Evolutionary conservation across 805 yeast species (phyloP).

Genomic region (Candida pini): DNA sequence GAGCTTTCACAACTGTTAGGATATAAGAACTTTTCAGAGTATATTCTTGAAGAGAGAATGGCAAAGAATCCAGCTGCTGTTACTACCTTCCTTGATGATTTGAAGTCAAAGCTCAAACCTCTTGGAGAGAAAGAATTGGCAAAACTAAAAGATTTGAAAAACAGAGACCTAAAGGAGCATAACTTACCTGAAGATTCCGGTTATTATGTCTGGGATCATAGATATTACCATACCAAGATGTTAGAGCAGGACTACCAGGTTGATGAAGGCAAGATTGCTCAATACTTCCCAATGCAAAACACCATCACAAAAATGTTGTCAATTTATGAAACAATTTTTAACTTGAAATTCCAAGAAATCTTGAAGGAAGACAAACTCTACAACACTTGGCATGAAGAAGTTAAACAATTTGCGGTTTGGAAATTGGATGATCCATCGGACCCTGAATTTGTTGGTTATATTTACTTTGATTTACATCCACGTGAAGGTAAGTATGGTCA

Average conservation of each 20-base stretch:
- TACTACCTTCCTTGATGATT: slow-evolving; percentile 53
- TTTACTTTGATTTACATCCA: slow-evolving; percentile 78
- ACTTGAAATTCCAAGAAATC: slow-evolving; percentile 57
- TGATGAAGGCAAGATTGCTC: slow-evolving; percentile 65
- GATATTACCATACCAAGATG: slow-evolving; percentile 59
- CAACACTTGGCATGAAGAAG: slow-evolving; percentile 75
- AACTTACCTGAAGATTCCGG: slow-evolving; percentile 36
- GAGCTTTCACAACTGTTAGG: slow-evolving; percentile 61
- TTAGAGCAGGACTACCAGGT: slow-evolving; percentile 66
- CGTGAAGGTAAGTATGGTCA: slow-evolving; percentile 85
- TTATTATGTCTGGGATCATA: slow-evolving; percentile 68
- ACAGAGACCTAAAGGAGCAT: slow-evolving; percentile 40
- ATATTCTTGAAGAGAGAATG: slow-evolving; percentile 71
- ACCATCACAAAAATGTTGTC: slow-evolving; percentile 65
- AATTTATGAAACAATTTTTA: slow-evolving; percentile 65
- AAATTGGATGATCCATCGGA: slow-evolving; percentile 42
- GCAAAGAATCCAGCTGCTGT: slow-evolving; percentile 66
- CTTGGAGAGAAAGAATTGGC: slow-evolving; percentile 52
- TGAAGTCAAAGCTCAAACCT: slow-evolving; percentile 52
- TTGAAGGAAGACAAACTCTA: slow-evolving; percentile 27
- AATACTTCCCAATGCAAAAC: slow-evolving; percentile 69
- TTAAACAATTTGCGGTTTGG: slow-evolving; percentile 69
- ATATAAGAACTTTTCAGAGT: slow-evolving; percentile 63
- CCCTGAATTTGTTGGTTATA: slow-evolving; percentile 68
- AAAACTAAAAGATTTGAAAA: slow-evolving; percentile 45